Evolutionary conservation across 2,329 filamentous ascomycete species (phyloP), one percentile per base, ranked within the genome.

Genomic region (Xylariaceae sp.): DNA sequence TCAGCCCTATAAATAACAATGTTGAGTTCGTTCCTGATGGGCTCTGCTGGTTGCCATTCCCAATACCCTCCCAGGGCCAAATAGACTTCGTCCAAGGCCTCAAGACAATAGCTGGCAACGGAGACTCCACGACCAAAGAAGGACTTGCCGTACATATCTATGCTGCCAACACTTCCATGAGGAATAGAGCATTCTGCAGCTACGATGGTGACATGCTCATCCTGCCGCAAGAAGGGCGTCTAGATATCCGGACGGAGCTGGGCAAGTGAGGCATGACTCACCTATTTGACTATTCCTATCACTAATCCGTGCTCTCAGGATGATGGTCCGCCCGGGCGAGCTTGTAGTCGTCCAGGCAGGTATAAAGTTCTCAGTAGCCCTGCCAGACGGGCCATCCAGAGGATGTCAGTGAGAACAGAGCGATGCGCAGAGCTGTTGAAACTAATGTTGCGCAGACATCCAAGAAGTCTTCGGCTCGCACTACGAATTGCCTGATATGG

Each of bases 221-320:
- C 35, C 69, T 83, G 3, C 78, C 75, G 1, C 80, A 85, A 48
- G 71, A 78, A 47, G 81, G 81, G 28, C 66, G 72, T 2, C 63
- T 84, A 12, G 78, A 84, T 51, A 81, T 85, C 39, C 79, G 82
- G 55, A 85, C 81, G 8, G 81, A 85, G 54, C 68, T 83, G 18
- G 80, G 80, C 38, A 43, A 31, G 43, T 43, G 15, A 46, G 43
- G 18, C 9, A 19, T 11, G 11, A 3, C 19, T 18, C 13, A 13
- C 12, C 2, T 4, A 16, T n/a, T 72, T 69, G 61, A 65, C 53
- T 50, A 63, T 24, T 17, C 15, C 26, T 30, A 15, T 31, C n/a
- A 26, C 30, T 42, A 35, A 41, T 35, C 22, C 22, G 22, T 31
- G 45, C 19, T 42, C 45, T 2, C 18, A 52, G 37, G 34, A 47